Percentiles rank a stretch among this genome's conserved stretches.
Conservation (phyloP, 352 stramenopile genomes). For the Globisporangium nagaii region DNA sequence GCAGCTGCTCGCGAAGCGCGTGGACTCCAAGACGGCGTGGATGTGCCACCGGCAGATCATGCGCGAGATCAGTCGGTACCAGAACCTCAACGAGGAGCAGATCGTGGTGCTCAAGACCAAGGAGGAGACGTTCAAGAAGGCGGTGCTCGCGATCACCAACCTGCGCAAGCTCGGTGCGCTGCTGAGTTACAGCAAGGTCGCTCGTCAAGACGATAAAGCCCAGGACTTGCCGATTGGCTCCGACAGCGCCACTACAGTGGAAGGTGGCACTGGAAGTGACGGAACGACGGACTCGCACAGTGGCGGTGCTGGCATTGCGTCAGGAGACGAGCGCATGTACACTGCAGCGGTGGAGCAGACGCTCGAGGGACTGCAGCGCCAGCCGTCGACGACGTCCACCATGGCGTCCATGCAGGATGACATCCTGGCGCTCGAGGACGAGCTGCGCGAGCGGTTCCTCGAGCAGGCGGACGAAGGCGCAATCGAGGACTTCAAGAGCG, state of each 20-base stretch:
- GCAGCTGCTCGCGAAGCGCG: constrained; percentile 51
- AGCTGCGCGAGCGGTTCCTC: constrained; percentile 59
- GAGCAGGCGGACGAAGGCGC: constrained; percentile 45
- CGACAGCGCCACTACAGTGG: neutral
- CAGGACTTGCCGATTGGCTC: neutral
- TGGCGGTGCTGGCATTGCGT: neutral
- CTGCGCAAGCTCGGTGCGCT: constrained; percentile 30
- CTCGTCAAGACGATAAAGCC: constrained; percentile 8
- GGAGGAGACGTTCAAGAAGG: constrained; percentile 66
- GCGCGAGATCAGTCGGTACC: constrained; percentile 64
- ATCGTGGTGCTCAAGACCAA: constrained; percentile 62
- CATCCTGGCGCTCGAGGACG: constrained; percentile 52
- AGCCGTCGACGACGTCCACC: neutral
- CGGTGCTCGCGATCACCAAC: constrained; percentile 52
- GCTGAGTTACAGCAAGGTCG: constrained; percentile 2
- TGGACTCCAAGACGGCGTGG: constrained; percentile 78
- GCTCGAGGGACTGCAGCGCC: constrained; percentile 5
- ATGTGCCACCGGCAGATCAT: constrained; percentile 76
- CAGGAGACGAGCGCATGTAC: constrained; percentile 31
- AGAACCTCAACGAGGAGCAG: constrained; percentile 58
- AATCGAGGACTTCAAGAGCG: constrained; percentile 66
- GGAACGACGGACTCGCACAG: neutral
- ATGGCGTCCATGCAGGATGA: constrained; percentile 13
- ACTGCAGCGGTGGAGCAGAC: constrained; percentile 32
- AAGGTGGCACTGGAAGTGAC: neutral